Evolutionary conservation across 2,329 filamentous ascomycete species (phyloP).

Genomic region (Xylariales sp.): DNA sequence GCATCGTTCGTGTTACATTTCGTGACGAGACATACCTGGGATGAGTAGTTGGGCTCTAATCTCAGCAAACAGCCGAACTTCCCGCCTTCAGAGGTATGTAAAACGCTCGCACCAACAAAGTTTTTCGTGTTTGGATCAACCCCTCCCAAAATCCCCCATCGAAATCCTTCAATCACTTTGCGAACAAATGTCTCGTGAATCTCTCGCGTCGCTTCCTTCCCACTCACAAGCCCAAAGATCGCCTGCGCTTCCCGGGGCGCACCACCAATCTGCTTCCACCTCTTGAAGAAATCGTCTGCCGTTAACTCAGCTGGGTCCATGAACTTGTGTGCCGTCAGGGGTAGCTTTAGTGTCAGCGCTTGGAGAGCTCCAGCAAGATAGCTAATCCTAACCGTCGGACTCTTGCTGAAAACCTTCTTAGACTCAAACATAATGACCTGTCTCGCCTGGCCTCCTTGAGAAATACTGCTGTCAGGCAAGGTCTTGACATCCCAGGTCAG

Average conservation of each 20-base stretch:
- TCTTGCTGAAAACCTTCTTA: conserved; percentile 81
- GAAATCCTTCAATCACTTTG: conserved; percentile 82
- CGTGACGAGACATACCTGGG: conserved; percentile 73
- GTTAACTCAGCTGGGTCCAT: conserved; percentile 91
- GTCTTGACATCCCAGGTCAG: conserved; percentile 89
- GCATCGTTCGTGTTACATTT: not conserved
- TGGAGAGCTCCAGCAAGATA: conserved; percentile 95
- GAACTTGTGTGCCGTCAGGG: conserved; percentile 91
- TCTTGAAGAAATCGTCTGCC: conserved; percentile 96
- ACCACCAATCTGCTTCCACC: conserved; percentile 98
- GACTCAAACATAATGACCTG: conserved; percentile 96
- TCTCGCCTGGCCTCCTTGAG: conserved; percentile 81
- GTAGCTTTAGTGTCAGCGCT: conserved; percentile 89
- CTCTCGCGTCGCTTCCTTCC: conserved; percentile 67
- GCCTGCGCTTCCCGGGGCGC: conserved; percentile 86
- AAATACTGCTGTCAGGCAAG: conserved; percentile 84
- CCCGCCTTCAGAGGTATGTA: conserved; percentile 83
- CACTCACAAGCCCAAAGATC: conserved; percentile 77
- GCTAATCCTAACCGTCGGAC: conserved; percentile 91
- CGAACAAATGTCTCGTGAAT: conserved; percentile 78
- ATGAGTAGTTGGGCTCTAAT: conserved; percentile 92
- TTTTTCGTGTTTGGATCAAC: conserved; percentile 96
- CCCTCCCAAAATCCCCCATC: conserved; percentile 85
- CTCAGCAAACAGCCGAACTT: conserved; percentile 95
- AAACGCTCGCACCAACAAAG: conserved; percentile 88